Base-by-base conservation (phyloP, 345 rosid genomes). In the Rhizophora apiculata region DNA sequence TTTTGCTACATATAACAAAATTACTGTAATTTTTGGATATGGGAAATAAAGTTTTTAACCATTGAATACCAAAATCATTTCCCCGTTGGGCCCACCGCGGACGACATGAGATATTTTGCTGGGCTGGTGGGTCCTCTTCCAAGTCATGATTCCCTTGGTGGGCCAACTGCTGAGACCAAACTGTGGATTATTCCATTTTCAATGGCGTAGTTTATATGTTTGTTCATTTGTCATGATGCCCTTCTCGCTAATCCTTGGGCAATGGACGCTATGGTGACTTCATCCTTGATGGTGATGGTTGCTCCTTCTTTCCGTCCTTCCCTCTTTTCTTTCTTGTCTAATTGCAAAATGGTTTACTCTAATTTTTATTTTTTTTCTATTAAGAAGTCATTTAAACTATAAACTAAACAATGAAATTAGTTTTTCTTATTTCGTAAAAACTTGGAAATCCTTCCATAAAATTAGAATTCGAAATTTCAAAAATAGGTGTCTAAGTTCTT, bases 141-240 rank as follows among this genome's bases (percentile, higher is more conserved):
- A 62, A 48, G 67, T 57, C 67, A 82, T 68, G 54, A 77, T 60
- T 68, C 26, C 21, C 31, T 2, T 30, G 60, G 75, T 63, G 79
- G 81, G 31, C 83, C 83, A 82, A 61, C 83, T 36, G 52, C 75
- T 61, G 48, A 6, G 7, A 69, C 79, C 84, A 52, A 68, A 57
- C 27, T 56, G 26, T 56, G 31, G 29, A 8, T 39, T 29, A 7
- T 19, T 69, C 27, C 22, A n/a, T 48, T 60, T 43, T 43, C 31
- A 51, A 6, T 5, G 49, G 19, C n/a, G 36, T 8, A 1, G 3
- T 67, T 20, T 11, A 9, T 27, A 13, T 34, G 3, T 64, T 62
- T 24, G n/a, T 8, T 21, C 53, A 39, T 21, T 48, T 63, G 19
- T 43, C 18, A 62, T 73, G 54, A 8, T 31, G 69, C 62, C 67